These are phyloP conservation scores for Pyrus hybrid DNA, from an alignment of 331 rosid genomes.

Conservation along the genomic window DNA sequence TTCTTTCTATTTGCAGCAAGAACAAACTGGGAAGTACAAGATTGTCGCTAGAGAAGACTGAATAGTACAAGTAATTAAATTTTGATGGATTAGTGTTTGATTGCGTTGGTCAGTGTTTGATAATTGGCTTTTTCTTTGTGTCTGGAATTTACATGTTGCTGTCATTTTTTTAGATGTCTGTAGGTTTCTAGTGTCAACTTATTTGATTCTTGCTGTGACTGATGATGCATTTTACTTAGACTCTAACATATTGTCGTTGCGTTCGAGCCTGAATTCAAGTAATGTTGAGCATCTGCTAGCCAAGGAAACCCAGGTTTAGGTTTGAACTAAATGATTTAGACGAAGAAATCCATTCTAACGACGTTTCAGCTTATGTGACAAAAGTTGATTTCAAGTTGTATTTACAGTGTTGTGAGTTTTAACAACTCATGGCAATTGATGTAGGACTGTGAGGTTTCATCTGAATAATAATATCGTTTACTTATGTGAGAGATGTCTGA, in stretches of 20 bases:
- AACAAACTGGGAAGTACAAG: slow-evolving; percentile 46
- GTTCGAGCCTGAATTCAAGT: background rate
- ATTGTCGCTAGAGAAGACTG: slow-evolving; percentile 45
- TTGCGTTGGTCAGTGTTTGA: background rate
- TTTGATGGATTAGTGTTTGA: background rate
- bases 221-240: background rate
- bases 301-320: no score
- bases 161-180: background rate
- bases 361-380: background rate
- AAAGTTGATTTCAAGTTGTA: background rate
- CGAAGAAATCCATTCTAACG: background rate
- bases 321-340: background rate
- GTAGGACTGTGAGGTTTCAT: background rate
- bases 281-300: no score
- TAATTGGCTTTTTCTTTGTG: background rate
- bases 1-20: slow-evolving; percentile 40
- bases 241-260: background rate
- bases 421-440: background rate
- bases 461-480: background rate
- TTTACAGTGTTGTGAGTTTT: background rate
- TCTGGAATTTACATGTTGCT: background rate
- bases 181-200: background rate
- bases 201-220: background rate
- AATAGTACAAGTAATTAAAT: background rate
- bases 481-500: background rate